phyloP scores from a whole-genome alignment of 164 flowering plant genomes.

The Vitis rupestris region DNA sequence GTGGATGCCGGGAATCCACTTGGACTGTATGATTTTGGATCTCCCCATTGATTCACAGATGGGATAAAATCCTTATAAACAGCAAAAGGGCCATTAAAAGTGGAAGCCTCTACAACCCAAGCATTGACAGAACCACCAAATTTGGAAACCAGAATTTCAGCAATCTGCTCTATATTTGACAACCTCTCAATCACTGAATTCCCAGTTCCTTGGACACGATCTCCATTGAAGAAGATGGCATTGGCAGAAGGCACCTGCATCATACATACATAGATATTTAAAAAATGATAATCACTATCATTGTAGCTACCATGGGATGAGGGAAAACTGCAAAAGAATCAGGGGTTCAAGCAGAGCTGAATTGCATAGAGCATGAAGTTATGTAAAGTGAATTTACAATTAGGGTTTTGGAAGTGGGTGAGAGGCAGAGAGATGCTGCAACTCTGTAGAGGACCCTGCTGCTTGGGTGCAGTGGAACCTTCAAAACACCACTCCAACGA shows the following conservation, averaged over 20 bases:
- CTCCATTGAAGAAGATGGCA: conserved; percentile 85
- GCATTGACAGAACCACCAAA: conserved; percentile 65
- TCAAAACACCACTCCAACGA: conserved; percentile 65
- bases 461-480: conserved; percentile 43
- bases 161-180: conserved; percentile 51
- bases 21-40: conserved; percentile 40
- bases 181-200: conserved; percentile 75
- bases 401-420: conserved; percentile 45
- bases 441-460: conserved; percentile 37
- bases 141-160: conserved; percentile 73
- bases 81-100: conserved; percentile 80
- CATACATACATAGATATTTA: not conserved
- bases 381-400: conserved; percentile 31
- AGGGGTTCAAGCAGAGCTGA: not conserved
- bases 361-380: not conserved
- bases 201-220: conserved; percentile 69
- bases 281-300: not conserved
- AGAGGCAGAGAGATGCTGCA: conserved; percentile 76
- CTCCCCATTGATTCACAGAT: conserved; percentile 64
- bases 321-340: too few species aligned
- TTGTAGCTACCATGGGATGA: not conserved
- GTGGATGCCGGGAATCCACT: too few species aligned
- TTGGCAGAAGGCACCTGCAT: conserved; percentile 72
- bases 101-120: conserved; percentile 86
- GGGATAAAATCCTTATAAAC: conserved; percentile 76